phyloP scores from a whole-genome alignment of 1,139 yeast genomes.

The Pichia inconspicua region DNA sequence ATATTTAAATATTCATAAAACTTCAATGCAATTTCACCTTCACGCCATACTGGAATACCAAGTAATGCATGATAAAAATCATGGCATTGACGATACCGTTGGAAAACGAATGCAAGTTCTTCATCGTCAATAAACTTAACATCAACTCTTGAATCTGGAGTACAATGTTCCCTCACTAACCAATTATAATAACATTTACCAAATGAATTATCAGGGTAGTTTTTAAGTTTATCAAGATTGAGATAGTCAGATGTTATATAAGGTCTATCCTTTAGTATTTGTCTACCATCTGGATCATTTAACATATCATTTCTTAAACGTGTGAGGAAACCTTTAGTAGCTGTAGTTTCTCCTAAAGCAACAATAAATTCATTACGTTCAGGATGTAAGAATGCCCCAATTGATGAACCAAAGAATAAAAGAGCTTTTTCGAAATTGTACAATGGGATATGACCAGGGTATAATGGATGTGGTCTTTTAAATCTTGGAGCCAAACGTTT shows the following conservation, averaged over 20 bases:
- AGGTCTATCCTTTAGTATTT: slow-evolving; percentile 71
- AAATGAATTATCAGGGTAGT: slow-evolving; percentile 61
- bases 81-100: slow-evolving; percentile 92
- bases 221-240: slow-evolving; percentile 51
- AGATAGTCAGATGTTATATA: slow-evolving; percentile 69
- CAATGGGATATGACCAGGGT: slow-evolving; percentile 79
- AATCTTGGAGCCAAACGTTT: slow-evolving; percentile 20
- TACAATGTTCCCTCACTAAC: slow-evolving; percentile 81
- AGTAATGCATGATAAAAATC: slow-evolving; percentile 93
- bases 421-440: slow-evolving; percentile 53
- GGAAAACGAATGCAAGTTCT: slow-evolving; percentile 84
- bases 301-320: slow-evolving; percentile 68
- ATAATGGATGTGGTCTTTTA: slow-evolving; percentile 40
- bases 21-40: slow-evolving; percentile 92
- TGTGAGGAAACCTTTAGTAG: slow-evolving; percentile 58
- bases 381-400: slow-evolving; percentile 82
- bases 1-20: slow-evolving; percentile 88
- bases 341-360: slow-evolving; percentile 92
- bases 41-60: slow-evolving; percentile 83
- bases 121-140: slow-evolving; percentile 85
- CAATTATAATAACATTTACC: slow-evolving; percentile 75
- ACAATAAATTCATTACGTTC: slow-evolving; percentile 74
- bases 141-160: slow-evolving; percentile 88
- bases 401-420: slow-evolving; percentile 65
- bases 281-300: slow-evolving; percentile 65